Evolutionary conservation across 2,329 filamentous ascomycete species (phyloP), one percentile per base, ranked within the genome.

Genomic region (Decorospora gaudefroyi): DNA sequence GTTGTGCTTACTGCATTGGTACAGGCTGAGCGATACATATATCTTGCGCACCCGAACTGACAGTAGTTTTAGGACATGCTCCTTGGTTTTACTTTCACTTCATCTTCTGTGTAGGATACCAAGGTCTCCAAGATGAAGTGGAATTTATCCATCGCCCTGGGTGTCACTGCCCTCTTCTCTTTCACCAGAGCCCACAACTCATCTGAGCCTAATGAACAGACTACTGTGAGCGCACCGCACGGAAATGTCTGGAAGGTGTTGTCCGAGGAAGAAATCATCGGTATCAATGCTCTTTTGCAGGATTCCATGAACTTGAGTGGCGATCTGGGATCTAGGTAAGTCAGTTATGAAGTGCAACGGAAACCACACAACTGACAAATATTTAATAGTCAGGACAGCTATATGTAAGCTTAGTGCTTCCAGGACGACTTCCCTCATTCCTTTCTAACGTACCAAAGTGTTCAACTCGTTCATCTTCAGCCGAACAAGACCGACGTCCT

Each of bases 401-500:
- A 47, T 26, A 34, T 53, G 52, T 55, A 31, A 46, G 49, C 21
- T 22, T n/a, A 22, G 11, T 13, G 16, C 7, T 12, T 10, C 2
- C 11, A 19, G 3, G 6, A 13, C 6, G 9, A n/a, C n/a, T 32
- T 4, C 15, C 21, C 6, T 22, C 19, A 13, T 26, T 13, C 9
- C 21, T 10, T 37, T 13, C 28, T 52, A 19, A 52, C 9, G 4
- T 19, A 10, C 19, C 9, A 26, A 13, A 55, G 52, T n/a, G 28
- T 50, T 11, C 36, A 46, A 28, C 18, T 55, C 11, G 35, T 40
- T 6, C 29, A 56, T 11, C 41, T 56, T 5, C 42, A 51, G 27
- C 54, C 56, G 11, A 62, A 62, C 38, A 62, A 62, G 31, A 57
- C 56, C 6, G 46, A 53, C n/a, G 50, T 53, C 6, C 31, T 57